Evolutionary conservation across 192 early-diverging fungal genomes (phyloP).

Genomic region (Coemansia sp.): DNA sequence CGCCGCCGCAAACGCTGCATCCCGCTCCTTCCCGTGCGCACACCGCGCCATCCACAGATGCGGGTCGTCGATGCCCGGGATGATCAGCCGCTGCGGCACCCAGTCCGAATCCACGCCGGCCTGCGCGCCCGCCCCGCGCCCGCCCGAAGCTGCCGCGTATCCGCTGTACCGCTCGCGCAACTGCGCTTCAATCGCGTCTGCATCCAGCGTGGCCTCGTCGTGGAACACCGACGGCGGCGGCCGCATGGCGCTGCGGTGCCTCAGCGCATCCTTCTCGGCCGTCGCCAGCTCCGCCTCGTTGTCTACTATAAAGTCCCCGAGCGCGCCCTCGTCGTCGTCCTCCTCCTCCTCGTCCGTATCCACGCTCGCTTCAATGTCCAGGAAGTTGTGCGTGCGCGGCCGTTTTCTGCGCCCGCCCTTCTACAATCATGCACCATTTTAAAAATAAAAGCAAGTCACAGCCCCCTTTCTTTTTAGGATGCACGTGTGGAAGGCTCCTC

Average conservation of each 20-base stretch:
- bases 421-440: neutral
- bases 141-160: slow-evolving; percentile 43
- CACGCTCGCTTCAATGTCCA: slow-evolving; percentile 73
- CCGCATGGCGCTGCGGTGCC: slow-evolving; percentile 58
- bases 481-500: too few species aligned
- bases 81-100: slow-evolving; percentile 74
- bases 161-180: slow-evolving; percentile 75
- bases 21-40: slow-evolving; percentile 84
- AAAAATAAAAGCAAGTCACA: neutral
- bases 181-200: slow-evolving; percentile 78
- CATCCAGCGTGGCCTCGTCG: slow-evolving; percentile 76
- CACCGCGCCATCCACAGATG: slow-evolving; percentile 89
- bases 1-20: slow-evolving; percentile 79
- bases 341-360: slow-evolving; percentile 79
- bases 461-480: too few species aligned
- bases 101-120: slow-evolving; percentile 56
- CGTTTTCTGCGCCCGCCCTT: slow-evolving; percentile 32
- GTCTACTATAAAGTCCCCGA: slow-evolving; percentile 61
- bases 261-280: slow-evolving; percentile 56
- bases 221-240: slow-evolving; percentile 71
- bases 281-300: slow-evolving; percentile 68
- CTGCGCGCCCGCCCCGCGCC: slow-evolving; percentile 27
- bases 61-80: slow-evolving; percentile 86
- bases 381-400: slow-evolving; percentile 56
- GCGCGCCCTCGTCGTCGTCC: slow-evolving; percentile 66